Evolutionary conservation across 495 filamentous ascomycete genomes (phyloP).

Genomic region (Achaetomiella virescens): DNA sequence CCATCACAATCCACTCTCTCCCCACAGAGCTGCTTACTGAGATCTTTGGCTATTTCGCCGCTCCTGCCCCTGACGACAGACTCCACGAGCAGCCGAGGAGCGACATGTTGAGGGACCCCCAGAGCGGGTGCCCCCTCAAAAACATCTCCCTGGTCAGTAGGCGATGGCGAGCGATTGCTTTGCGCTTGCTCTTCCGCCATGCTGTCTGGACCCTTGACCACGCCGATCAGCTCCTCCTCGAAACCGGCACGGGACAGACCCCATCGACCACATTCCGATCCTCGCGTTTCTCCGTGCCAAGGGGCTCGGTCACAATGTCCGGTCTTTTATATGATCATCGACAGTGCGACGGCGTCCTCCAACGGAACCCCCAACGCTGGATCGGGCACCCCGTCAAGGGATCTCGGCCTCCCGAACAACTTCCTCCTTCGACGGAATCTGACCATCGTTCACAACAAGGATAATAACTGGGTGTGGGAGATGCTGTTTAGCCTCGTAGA

Average conservation of each 20-base stretch:
- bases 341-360: background rate
- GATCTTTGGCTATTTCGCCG: conserved; percentile 35
- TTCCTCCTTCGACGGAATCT: background rate
- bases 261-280: conserved; percentile 20
- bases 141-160: conserved; percentile 34
- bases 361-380: no score
- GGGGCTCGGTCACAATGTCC: conserved; percentile 24
- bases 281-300: conserved; percentile 30
- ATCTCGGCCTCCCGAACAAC: background rate
- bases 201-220: conserved; percentile 29
- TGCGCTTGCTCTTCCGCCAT: conserved; percentile 40
- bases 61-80: conserved; percentile 25
- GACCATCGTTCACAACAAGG: background rate
- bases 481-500: conserved; percentile 37
- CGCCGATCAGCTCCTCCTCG: conserved; percentile 15
- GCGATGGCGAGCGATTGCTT: conserved; percentile 33
- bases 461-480: conserved; percentile 40
- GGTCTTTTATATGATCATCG: conserved; percentile 30
- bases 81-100: conserved; percentile 36
- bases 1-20: conserved; percentile 26
- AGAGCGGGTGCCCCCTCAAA: conserved; percentile 30
- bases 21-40: conserved; percentile 38
- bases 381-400: background rate
- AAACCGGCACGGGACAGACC: conserved; percentile 5
- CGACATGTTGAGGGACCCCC: conserved; percentile 19